phyloP scores from a whole-genome alignment of 345 rosid species.

The Physaria fendleri region DNA sequence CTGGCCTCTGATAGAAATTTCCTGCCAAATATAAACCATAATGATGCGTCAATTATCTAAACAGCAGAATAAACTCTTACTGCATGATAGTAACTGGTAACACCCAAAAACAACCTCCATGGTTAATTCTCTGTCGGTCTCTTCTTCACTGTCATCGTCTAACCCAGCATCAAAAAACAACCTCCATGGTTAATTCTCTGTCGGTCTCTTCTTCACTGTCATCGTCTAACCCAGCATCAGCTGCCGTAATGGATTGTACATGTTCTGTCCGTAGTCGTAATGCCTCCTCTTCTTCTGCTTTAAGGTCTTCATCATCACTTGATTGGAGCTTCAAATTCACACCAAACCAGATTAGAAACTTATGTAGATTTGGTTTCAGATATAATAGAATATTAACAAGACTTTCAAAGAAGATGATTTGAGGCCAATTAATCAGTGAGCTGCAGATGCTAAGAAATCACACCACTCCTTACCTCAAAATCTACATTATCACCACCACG shows the following conservation, averaged over 20 bases:
- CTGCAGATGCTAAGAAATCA: background rate
- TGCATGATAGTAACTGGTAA: background rate
- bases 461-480: constrained; percentile 41
- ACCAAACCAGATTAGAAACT: constrained; percentile 5
- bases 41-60: constrained; percentile 5
- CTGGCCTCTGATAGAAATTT: constrained; percentile 45
- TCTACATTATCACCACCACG: constrained; percentile 52
- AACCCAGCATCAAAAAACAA: constrained; percentile 84
- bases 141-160: constrained; percentile 47
- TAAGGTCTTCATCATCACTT: constrained; percentile 73
- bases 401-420: background rate
- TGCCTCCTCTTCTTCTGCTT: constrained; percentile 65
- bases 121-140: constrained; percentile 52
- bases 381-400: background rate
- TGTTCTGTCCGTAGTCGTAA: constrained; percentile 42
- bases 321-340: constrained; percentile 46
- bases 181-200: constrained; percentile 70
- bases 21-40: constrained; percentile 35
- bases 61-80: background rate
- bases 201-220: constrained; percentile 43
- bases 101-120: constrained; percentile 60
- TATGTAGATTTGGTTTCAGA: background rate
- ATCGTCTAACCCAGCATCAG: constrained; percentile 75
- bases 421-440: background rate
- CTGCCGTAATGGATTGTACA: constrained; percentile 40